Evolutionary conservation across 371 early-diverging fungal species (phyloP).

Genomic region (Mucor mucedo): DNA sequence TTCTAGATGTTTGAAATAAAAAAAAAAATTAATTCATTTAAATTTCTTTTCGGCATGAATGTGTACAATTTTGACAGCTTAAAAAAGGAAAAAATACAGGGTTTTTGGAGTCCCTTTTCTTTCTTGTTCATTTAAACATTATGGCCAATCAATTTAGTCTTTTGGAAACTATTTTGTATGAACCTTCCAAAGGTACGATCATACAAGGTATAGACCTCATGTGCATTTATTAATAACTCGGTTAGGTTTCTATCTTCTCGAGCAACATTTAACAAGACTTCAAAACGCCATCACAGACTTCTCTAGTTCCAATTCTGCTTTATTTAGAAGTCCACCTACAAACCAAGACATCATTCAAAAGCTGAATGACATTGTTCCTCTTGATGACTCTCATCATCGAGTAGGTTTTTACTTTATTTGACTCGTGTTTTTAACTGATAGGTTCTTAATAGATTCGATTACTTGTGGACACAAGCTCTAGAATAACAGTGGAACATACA

Average conservation of each 20-base stretch:
- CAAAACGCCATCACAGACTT: constrained; percentile 16
- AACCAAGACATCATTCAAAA: constrained; percentile 33
- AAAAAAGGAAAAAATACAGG: too few species aligned
- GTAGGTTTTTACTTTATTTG: constrained; percentile 25
- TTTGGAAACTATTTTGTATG: constrained; percentile 61
- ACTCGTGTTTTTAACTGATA: not conserved
- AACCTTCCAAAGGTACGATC: constrained; percentile 47
- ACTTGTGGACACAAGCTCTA: constrained; percentile 41
- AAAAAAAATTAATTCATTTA: not conserved
- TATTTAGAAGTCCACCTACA: constrained; percentile 37
- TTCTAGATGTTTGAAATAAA: constrained; percentile 3
- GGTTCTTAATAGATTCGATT: constrained; percentile 48
- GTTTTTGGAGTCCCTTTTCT: not conserved
- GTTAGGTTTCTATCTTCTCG: constrained; percentile 27
- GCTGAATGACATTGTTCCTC: constrained; percentile 35
- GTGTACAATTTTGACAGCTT: not conserved
- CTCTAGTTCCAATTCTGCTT: constrained; percentile 13
- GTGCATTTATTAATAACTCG: not conserved
- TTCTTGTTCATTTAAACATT: not conserved
- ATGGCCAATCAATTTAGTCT: constrained; percentile 31
- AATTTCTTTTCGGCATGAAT: not conserved
- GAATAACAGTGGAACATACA: constrained; percentile 48
- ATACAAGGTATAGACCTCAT: not conserved
- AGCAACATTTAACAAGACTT: constrained; percentile 5
- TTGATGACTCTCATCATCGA: constrained; percentile 35